Base-by-base conservation (phyloP, 495 filamentous ascomycete species). In the Aspergillus wentii region DNA sequence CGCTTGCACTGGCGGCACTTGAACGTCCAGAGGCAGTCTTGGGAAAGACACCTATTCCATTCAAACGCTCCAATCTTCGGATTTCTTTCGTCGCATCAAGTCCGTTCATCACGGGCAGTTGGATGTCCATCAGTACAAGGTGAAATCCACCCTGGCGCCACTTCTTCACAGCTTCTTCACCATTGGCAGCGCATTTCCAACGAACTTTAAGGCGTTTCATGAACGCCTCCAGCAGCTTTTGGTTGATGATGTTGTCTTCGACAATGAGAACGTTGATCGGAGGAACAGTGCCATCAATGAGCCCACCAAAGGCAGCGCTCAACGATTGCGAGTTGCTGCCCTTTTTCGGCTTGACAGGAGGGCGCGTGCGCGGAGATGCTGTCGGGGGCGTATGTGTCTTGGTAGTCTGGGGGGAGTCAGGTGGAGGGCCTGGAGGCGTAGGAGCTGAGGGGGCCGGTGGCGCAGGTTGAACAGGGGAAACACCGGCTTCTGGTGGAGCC, bases 211-310 rank as follows among this genome's bases (percentile, higher is more conserved):
- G 75, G 30, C 91, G 76, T 57, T 95, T 95, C 76, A 97, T 92
- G 57, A 98, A 95, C 0, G 88, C 89, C 52, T 97, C 92, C 2
- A 98, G 66, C 4, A 98, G 77, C 33, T 86, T 80, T 33, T 97
- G 72, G 49, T 98, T 98, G 72, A 98, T 97, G 42, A 91, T 83
- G 58, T 98, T 98, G 66, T 98, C 92, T 66, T 98, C 92, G 22
- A 98, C 92, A 40, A 98, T 96, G 13, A 98, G 71, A 7, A 97
- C 90, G 49, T 94, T 97, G 61, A 98, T 98, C 15, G 92, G 92
- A 8, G 92, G 92, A 2, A 98, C 89, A 5, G 85, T 83, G 35
- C 81, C 80, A 50, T 86, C 85, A 9, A 92, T 76, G 32, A 88
- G 71, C n/a, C 80, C 82, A 1, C 82, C 69, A 38, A 70, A 72